Base-by-base conservation (phyloP, 169 alveolate species). In the Plasmodium reichenowi region DNA sequence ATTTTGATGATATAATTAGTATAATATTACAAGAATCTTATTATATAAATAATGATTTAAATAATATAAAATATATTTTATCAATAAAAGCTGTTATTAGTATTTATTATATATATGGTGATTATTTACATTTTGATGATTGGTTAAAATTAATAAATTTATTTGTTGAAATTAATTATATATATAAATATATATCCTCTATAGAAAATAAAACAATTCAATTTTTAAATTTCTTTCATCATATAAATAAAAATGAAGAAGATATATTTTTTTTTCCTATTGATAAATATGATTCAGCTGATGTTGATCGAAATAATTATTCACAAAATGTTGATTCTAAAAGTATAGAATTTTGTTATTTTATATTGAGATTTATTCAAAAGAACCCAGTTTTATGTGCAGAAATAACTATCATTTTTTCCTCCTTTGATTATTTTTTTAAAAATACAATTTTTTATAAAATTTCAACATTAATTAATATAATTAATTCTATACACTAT, bases 341-440 rank as follows among this genome's bases (percentile, higher is more conserved):
- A 20, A 83, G 85, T 43, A 66, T 62, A 5, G 91, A 83, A 83
- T 83, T 83, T 15, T 83, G 91, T 68, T 83, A 83, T 68, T 83
- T 83, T 29, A 83, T 83, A 32, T 38, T 83, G 63, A 29, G 85
- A 24, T 83, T 67, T 83, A 83, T 83, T 32, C 91, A 83, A 54
- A 83, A 83, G 8, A 83, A 83, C 68, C 91, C 91, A 8, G 91
- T 83, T 6, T 62, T 83, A 60, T 83, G 80, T 68, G 91, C 91
- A 67, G 91, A 83, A 83, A 83, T 68, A 48, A 83, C 91, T 38
- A 62, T 83, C 0, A 83, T 83, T 20, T 83, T 68, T 83, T 68
- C 91, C 15, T 83, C 91, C 3, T 68, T 83, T 24, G 48, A 78
- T 24, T 48, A 83, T 62, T 83, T 83, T 83, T 83, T 83, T 56